Base-by-base conservation (phyloP, 768 basidiomycete genomes). In the Boletales sp. region DNA sequence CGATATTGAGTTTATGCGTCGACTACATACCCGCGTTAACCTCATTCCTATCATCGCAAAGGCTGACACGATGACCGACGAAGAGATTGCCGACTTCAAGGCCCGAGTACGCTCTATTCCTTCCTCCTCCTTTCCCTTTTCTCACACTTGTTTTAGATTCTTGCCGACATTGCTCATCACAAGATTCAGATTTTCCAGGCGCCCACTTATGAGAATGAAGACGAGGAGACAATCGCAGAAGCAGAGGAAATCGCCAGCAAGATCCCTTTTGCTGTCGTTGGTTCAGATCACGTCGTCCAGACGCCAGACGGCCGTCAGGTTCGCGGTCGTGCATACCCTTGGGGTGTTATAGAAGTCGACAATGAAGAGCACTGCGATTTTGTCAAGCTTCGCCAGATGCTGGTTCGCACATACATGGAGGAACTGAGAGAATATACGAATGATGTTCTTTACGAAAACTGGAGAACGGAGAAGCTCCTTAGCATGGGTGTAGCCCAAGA, bases 331-430 rank as follows among this genome's bases (percentile, higher is more conserved):
- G 77, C 83, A 4, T 99, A 99, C 69, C 97, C 97, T 10, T 99
- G 97, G 97, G 97, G 97, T 68, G 86, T 94, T 43, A 93, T 98
- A 57, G 97, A 99, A 68, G 97, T 99, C 21, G 97, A 99, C 76
- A 98, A 99, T 62, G 97, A 98, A 66, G 90, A 93, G 15, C 97
- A 99, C 66, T 99, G 97, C 60, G 97, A 99, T 69, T 99, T 99
- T 67, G 95, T 98, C 71, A 98, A 98, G 73, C 87, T 99, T 53
- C 87, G 97, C 45, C 97, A 98, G 71, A 98, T 99, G 97, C 87
- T 99, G 34, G 88, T 99, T 59, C 82, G 97, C 49, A 98, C 95
- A 10, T 97, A 98, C 69, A 99, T 99, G 97, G 97, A 99, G 69
- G 97, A 99, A 69, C 78, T 99, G 57, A 78, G 95, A 64, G 97